phyloP scores from a whole-genome alignment of 2,329 filamentous ascomycete species.

The Sporothrix mexicana region DNA sequence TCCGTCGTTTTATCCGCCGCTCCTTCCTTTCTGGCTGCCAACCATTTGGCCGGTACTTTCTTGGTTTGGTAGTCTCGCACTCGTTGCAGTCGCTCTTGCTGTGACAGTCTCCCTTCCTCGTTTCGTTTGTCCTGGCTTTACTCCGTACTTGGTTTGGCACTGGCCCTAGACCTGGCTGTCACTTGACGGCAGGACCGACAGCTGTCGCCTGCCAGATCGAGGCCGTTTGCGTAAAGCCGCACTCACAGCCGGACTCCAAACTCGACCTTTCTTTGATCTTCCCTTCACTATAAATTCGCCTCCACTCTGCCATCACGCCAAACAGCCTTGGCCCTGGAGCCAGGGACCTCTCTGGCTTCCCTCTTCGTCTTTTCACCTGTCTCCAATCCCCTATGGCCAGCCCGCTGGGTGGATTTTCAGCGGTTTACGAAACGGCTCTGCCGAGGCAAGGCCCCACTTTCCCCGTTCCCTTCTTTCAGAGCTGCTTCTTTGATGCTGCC shows the following conservation, averaged over 20 bases:
- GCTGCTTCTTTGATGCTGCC: background rate
- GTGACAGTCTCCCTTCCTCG: background rate
- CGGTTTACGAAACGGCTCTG: constrained; percentile 7
- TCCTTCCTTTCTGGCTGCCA: too few species aligned
- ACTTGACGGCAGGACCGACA: background rate
- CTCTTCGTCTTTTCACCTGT: background rate
- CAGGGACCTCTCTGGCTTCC: background rate
- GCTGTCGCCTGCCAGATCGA: background rate
- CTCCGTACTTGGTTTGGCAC: background rate
- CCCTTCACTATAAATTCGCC: too few species aligned
- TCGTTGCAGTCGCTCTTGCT: background rate
- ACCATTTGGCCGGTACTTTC: too few species aligned
- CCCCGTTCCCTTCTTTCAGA: background rate
- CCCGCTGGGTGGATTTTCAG: background rate
- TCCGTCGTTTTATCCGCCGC: too few species aligned
- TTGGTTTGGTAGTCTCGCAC: background rate
- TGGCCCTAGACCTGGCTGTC: background rate
- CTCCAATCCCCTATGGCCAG: background rate
- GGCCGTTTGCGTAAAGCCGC: background rate
- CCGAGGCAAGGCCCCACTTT: constrained; percentile 15
- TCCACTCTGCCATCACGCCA: background rate
- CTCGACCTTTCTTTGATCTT: too few species aligned
- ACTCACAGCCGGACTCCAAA: too few species aligned
- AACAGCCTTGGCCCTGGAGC: background rate
- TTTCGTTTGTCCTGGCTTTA: too few species aligned